These are phyloP conservation scores for Phytopythium mirpurense DNA, from an alignment of 352 stramenopile genomes.

Conservation along the genomic window DNA sequence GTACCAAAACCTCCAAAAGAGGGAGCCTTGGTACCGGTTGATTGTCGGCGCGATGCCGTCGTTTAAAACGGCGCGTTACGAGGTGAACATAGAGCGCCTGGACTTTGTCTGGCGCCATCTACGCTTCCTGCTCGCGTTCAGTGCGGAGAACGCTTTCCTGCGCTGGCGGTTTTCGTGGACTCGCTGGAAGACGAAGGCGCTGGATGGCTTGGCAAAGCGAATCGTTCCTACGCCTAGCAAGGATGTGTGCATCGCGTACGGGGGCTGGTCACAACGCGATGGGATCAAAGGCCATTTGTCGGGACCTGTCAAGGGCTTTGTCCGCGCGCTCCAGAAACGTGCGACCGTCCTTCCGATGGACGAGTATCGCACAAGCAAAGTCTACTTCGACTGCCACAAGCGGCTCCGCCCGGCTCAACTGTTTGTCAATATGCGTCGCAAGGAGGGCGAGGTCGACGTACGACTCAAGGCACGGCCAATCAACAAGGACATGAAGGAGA, in stretches of 20 bases:
- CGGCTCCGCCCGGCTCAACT: conserved; percentile 8
- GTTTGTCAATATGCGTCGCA: not conserved
- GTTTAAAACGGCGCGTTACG: conserved; percentile 13
- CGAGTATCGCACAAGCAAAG: conserved; percentile 11
- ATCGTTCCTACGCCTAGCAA: conserved; percentile 1
- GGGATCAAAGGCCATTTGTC: conserved; percentile 9
- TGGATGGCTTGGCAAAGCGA: conserved; percentile 6
- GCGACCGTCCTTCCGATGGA: conserved; percentile 11
- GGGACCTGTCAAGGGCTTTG: conserved; percentile 9
- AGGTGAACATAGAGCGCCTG: conserved; percentile 1
- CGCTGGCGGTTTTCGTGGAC: not conserved
- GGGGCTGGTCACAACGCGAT: conserved; percentile 8
- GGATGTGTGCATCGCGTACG: conserved; percentile 8
- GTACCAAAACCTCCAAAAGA: conserved; percentile 8
- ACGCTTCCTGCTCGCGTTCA: conserved; percentile 5
- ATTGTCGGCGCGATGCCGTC: conserved; percentile 10
- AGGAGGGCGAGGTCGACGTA: not conserved
- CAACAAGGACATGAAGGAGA: conserved; percentile 7
- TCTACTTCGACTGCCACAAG: conserved; percentile 6
- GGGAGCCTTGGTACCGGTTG: conserved; percentile 8
- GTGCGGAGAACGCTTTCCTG: conserved; percentile 2
- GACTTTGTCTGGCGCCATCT: conserved; percentile 7
- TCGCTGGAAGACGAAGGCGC: not conserved
- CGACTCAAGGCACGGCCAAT: conserved; percentile 1
- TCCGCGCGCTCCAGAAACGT: conserved; percentile 8